A percentile compares a stretch with the other conserved stretches of the same genome.
Conservation (phyloP, 768 basidiomycete species). For the Panaeolus papilionaceus region DNA sequence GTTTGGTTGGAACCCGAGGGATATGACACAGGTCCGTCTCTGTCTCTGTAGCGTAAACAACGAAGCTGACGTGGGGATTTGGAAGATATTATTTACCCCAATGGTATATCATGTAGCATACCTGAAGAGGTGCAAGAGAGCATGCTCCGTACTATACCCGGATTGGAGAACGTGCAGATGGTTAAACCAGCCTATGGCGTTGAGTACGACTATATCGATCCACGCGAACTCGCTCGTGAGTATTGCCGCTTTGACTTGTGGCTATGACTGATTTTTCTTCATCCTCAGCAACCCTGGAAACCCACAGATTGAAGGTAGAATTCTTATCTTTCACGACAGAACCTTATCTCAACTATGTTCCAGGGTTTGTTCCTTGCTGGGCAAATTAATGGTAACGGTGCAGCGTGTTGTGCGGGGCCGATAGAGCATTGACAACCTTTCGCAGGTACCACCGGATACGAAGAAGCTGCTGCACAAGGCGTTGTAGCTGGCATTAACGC, state of each 20-base stretch:
- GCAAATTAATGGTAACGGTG: conserved; percentile 78
- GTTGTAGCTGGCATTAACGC: conserved; percentile 90
- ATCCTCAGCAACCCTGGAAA: conserved; percentile 76
- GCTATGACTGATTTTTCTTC: not conserved
- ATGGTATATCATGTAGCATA: conserved; percentile 87
- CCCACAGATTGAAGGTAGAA: conserved; percentile 75
- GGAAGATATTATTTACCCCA: conserved; percentile 86
- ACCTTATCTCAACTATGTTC: not conserved
- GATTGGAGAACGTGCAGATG: conserved; percentile 85
- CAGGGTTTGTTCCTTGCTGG: conserved; percentile 88
- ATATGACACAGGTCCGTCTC: conserved; percentile 73
- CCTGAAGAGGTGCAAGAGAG: conserved; percentile 85
- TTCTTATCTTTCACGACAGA: not conserved
- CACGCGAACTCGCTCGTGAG: conserved; percentile 78
- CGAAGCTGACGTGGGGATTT: conserved; percentile 6
- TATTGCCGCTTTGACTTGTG: conserved; percentile 21
- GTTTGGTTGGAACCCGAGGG: conserved; percentile 95
- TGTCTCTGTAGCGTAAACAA: not conserved
- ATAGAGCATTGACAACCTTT: not conserved
- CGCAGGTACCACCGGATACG: conserved; percentile 88
- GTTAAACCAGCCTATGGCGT: conserved; percentile 90
- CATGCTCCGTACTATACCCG: conserved; percentile 85
- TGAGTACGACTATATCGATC: conserved; percentile 91
- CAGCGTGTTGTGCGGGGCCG: not conserved
- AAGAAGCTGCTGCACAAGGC: conserved; percentile 93